Conservation (phyloP, 306 rosid species). For the Delonix regia region DNA sequence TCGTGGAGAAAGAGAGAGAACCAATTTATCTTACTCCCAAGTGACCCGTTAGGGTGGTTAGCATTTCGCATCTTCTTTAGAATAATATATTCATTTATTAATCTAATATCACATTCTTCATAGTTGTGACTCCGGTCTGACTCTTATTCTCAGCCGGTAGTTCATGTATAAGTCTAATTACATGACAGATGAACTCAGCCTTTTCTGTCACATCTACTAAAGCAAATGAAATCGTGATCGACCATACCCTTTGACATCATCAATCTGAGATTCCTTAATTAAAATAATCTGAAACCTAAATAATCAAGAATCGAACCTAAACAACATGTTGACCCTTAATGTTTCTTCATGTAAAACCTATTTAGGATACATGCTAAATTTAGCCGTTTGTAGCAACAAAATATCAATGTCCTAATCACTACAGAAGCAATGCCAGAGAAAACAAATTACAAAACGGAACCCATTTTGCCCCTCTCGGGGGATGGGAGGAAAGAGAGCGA, state of each 20-base stretch:
- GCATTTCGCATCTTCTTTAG: background rate
- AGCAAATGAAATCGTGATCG: background rate
- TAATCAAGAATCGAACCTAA: slow-evolving; percentile 5
- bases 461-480: too few species aligned
- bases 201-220: background rate
- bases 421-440: background rate
- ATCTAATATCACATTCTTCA: background rate
- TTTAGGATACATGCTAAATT: background rate
- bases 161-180: too few species aligned
- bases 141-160: background rate
- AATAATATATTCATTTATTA: background rate
- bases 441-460: too few species aligned
- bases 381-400: background rate
- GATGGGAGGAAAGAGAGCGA: too few species aligned
- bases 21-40: background rate
- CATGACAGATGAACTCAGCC: too few species aligned
- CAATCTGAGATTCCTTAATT: background rate
- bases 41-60: background rate
- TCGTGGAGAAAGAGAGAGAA: background rate
- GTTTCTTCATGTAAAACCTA: background rate
- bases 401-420: background rate
- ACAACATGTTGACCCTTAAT: background rate
- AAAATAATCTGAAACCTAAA: background rate
- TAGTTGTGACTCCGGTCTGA: background rate
- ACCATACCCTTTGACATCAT: background rate